These are phyloP conservation scores for Aciculosporium take DNA, from an alignment of 2,329 filamentous ascomycete species.

Conservation along the genomic window DNA sequence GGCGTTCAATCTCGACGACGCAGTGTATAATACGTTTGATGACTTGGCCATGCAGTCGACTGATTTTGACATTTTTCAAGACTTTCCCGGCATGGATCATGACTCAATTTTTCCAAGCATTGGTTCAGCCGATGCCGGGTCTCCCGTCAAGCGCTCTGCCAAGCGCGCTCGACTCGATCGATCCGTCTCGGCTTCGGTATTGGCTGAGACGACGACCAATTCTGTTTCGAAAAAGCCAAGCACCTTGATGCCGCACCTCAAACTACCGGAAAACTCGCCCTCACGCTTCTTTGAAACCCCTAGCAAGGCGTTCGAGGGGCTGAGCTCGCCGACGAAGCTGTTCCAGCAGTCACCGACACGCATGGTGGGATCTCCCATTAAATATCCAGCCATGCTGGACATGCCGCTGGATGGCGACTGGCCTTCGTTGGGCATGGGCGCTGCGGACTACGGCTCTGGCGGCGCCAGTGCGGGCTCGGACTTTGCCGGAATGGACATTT, in stretches of 20 bases:
- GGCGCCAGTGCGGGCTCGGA: conserved; percentile 38
- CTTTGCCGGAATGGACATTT: conserved; percentile 50
- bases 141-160: conserved; percentile 50
- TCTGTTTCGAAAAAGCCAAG: conserved; percentile 35
- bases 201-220: conserved; percentile 47
- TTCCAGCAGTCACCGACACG: conserved; percentile 21
- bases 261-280: conserved; percentile 27
- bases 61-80: conserved; percentile 50
- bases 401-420: conserved; percentile 26
- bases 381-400: conserved; percentile 23
- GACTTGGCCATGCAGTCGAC: conserved; percentile 34
- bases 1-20: conserved; percentile 50
- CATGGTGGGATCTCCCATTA: conserved; percentile 37
- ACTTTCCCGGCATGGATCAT: conserved; percentile 16
- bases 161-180: conserved; percentile 49
- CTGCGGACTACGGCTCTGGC: conserved; percentile 26
- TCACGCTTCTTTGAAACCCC: conserved; percentile 36
- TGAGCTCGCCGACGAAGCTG: conserved; percentile 42
- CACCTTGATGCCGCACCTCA: conserved; percentile 36
- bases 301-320: conserved; percentile 40
- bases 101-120: conserved; percentile 22
- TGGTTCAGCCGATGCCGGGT: conserved; percentile 39
- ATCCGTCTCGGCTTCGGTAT: conserved; percentile 45
- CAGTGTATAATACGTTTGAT: conserved; percentile 32
- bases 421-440: conserved; percentile 20